Evolutionary conservation across 2,329 filamentous ascomycete species (phyloP).

Genomic region (Neofusicoccum umdonicola): DNA sequence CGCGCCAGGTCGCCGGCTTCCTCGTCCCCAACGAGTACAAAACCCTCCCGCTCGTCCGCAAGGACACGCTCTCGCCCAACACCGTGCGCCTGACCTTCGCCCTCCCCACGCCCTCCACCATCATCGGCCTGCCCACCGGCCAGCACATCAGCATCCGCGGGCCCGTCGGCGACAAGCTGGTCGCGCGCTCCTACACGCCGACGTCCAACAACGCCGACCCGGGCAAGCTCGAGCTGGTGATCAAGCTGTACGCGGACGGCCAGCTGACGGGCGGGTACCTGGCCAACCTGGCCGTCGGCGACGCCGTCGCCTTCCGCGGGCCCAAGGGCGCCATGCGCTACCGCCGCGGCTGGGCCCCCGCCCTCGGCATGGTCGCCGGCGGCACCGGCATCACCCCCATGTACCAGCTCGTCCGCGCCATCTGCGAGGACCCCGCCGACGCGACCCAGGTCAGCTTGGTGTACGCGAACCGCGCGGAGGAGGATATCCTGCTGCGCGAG

Average conservation of each 20-base stretch:
- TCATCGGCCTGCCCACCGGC: conserved; percentile 35
- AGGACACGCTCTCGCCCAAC: conserved; percentile 22
- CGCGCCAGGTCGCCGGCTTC: conserved; percentile 2
- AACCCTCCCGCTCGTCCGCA: conserved; percentile 42
- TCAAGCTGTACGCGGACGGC: conserved; percentile 54
- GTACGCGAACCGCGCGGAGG: conserved; percentile 59
- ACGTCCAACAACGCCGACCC: conserved; percentile 58
- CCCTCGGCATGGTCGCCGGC: conserved; percentile 57
- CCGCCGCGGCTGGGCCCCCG: conserved; percentile 37
- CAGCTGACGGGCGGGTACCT: conserved; percentile 52
- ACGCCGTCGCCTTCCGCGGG: conserved; percentile 53
- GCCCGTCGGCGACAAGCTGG: conserved; percentile 62
- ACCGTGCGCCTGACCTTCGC: conserved; percentile 29
- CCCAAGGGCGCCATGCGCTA: conserved; percentile 60
- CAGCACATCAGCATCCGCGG: conserved; percentile 43
- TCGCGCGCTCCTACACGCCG: conserved; percentile 28
- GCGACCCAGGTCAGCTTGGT: conserved; percentile 57
- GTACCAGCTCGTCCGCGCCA: conserved; percentile 62
- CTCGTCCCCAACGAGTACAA: conserved; percentile 44
- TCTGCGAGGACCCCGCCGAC: conserved; percentile 61
- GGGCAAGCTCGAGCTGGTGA: conserved; percentile 51
- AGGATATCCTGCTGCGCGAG: conserved; percentile 58
- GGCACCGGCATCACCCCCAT: conserved; percentile 57
- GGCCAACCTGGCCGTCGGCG: conserved; percentile 46
- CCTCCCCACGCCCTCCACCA: conserved; percentile 23